phyloP scores from a whole-genome alignment of 2,329 filamentous ascomycete species.

The Rosellinia necatrix region DNA sequence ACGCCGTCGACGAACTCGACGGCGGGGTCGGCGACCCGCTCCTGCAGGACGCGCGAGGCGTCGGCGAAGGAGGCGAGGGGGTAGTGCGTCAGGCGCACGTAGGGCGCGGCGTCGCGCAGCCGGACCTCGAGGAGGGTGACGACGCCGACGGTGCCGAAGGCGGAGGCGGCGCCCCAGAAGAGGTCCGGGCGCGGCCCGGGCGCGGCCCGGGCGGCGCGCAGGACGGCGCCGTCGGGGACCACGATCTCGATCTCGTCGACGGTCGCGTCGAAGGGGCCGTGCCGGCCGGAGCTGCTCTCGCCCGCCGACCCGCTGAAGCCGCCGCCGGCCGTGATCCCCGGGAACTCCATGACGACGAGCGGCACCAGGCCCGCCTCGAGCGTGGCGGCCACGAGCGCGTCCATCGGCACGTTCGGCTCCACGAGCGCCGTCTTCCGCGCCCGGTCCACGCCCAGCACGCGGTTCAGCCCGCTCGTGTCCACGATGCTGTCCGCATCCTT shows the following conservation, averaged over 20 bases:
- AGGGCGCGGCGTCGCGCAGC: constrained; percentile 58
- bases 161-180: constrained; percentile 67
- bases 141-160: constrained; percentile 70
- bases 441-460: constrained; percentile 65
- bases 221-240: constrained; percentile 62
- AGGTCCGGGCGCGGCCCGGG: constrained; percentile 62
- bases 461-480: constrained; percentile 67
- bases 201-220: constrained; percentile 58
- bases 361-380: constrained; percentile 62
- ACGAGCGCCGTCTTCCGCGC: constrained; percentile 61
- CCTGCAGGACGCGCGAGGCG: constrained; percentile 50
- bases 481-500: constrained; percentile 59
- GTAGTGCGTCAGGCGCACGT: constrained; percentile 63
- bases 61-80: constrained; percentile 48
- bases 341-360: constrained; percentile 72
- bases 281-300: constrained; percentile 69
- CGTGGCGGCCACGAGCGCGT: constrained; percentile 62
- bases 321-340: constrained; percentile 72
- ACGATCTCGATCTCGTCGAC: constrained; percentile 68
- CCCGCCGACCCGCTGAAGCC: constrained; percentile 70
- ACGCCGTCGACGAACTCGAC: constrained; percentile 74
- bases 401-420: constrained; percentile 74
- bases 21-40: constrained; percentile 44
- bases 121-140: constrained; percentile 66
- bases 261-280: constrained; percentile 68